Evolutionary conservation across 331 rosid species (phyloP), one percentile per base, ranked within the genome.

Genomic region (Quercus phellos): DNA sequence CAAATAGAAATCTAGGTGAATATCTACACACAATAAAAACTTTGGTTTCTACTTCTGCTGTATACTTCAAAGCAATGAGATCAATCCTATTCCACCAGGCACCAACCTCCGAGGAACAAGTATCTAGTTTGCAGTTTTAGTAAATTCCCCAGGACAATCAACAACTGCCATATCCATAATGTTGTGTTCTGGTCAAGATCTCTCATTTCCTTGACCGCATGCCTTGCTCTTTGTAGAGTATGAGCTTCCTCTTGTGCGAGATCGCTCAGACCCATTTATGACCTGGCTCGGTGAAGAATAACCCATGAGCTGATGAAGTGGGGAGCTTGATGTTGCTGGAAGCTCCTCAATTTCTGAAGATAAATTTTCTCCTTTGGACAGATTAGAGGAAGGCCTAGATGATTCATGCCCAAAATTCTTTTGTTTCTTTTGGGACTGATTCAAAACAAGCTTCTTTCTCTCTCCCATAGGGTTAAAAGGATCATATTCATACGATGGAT

Each of bases 291-390:
- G 95, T 22, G 98, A 90, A 79, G 87, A 73, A 79, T 92, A 94
- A 50, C 96, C 97, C 97, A 92, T 90, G 78, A 94, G 87, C 72
- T 72, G 71, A 89, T 93, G 94, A 80, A 91, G 99, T 24, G 97
- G 89, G 34, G 96, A 84, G 75, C 38, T 76, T 72, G 86, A 81
- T 70, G 64, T 82, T 11, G 70, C 70, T 5, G 74, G 75, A 21
- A 27, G 55, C 64, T 78, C 79, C 70, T 82, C 64, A 3, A 24
- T 82, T 81, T 81, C 85, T 12, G 94, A 60, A 71, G 93, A 84
- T 27, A 70, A 51, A 24, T 76, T 85, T 73, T 64, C 70, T 21
- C 83, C 70, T 51, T 53, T 75, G 77, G 67, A 74, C 74, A 61
- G 38, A 16, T 13, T 80, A 21, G 87, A 77, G 70, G 92, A 73